Percentiles rank a stretch among this genome's conserved stretches.
Evolutionary conservation across 768 basidiomycete species (phyloP).

Genomic region (Gloeophyllum trabeum): DNA sequence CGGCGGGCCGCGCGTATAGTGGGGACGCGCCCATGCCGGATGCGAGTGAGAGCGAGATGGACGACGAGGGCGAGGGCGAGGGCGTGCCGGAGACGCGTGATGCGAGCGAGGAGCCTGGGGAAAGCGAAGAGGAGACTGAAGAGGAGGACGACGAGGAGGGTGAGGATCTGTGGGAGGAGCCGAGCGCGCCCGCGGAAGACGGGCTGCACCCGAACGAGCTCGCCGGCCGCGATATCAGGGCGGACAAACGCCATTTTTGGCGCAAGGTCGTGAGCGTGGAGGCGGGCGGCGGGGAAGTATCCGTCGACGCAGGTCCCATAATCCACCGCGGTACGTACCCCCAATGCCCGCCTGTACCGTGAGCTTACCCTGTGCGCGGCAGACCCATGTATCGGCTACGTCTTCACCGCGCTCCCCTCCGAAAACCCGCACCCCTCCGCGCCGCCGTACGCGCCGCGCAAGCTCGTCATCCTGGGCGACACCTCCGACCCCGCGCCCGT

Average conservation of each 20-base stretch:
- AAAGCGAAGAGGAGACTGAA: neutral
- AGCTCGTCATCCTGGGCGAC: conserved; percentile 71
- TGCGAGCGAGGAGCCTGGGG: too few relatives aligned
- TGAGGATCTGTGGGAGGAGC: conserved; percentile 1
- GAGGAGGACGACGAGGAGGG: conserved; percentile 14
- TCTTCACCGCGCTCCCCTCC: conserved; percentile 46
- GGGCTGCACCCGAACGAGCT: conserved; percentile 54
- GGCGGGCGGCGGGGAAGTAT: conserved; percentile 29
- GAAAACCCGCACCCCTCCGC: conserved; percentile 8
- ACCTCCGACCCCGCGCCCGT: conserved; percentile 55
- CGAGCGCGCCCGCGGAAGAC: conserved; percentile 9
- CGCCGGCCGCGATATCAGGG: conserved; percentile 47
- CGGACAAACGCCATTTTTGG: conserved; percentile 56
- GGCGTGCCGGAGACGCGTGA: too few relatives aligned
- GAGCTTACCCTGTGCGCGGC: conserved; percentile 2
- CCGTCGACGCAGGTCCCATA: conserved; percentile 70
- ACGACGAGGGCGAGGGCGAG: too few relatives aligned
- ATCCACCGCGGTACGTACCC: conserved; percentile 52
- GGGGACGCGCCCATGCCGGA: too few relatives aligned
- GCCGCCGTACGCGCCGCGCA: conserved; percentile 31
- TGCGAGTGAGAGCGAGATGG: too few relatives aligned
- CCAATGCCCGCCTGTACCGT: neutral
- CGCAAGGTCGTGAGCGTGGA: conserved; percentile 29
- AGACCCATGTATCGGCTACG: conserved; percentile 77
- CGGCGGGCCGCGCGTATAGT: too few relatives aligned